Evolutionary conservation across 192 early-diverging fungal species (phyloP).

Genomic region (Podila epigama): DNA sequence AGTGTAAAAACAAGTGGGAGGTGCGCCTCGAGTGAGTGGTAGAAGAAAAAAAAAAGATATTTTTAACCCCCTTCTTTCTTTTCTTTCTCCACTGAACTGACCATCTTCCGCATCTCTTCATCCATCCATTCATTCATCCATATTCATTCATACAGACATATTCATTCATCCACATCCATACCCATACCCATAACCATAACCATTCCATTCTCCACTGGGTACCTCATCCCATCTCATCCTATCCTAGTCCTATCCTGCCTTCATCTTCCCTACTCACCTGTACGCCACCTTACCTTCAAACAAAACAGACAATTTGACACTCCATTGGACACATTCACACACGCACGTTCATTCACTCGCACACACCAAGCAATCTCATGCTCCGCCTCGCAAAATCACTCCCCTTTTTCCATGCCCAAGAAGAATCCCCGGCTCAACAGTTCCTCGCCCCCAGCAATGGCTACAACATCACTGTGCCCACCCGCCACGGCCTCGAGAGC

Average conservation of each 20-base stretch:
- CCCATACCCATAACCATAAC: too few relatives aligned
- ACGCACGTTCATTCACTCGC: neutral
- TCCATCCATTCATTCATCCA: neutral
- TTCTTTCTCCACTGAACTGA: neutral
- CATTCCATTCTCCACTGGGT: too few relatives aligned
- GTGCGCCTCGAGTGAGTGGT: too few relatives aligned
- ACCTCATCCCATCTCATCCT: too few relatives aligned
- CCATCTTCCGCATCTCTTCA: neutral
- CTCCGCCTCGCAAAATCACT: slow-evolving; percentile 36
- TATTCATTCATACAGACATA: neutral
- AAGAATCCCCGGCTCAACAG: slow-evolving; percentile 17
- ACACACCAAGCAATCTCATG: slow-evolving; percentile 1
- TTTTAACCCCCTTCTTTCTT: neutral
- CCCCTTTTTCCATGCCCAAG: slow-evolving; percentile 26
- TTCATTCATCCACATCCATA: neutral
- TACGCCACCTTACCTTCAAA: neutral
- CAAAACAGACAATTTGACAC: too few relatives aligned
- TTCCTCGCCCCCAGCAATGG: slow-evolving; percentile 35
- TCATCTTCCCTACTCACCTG: neutral
- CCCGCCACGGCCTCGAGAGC: slow-evolving; percentile 30
- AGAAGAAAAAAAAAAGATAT: too few relatives aligned
- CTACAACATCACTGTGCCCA: slow-evolving; percentile 33
- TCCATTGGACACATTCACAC: neutral
- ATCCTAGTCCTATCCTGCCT: neutral
- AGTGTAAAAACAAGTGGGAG: too few relatives aligned